These are phyloP conservation scores for Pythium phragmiticola DNA, from an alignment of 352 stramenopile species.

Conservation along the genomic window DNA sequence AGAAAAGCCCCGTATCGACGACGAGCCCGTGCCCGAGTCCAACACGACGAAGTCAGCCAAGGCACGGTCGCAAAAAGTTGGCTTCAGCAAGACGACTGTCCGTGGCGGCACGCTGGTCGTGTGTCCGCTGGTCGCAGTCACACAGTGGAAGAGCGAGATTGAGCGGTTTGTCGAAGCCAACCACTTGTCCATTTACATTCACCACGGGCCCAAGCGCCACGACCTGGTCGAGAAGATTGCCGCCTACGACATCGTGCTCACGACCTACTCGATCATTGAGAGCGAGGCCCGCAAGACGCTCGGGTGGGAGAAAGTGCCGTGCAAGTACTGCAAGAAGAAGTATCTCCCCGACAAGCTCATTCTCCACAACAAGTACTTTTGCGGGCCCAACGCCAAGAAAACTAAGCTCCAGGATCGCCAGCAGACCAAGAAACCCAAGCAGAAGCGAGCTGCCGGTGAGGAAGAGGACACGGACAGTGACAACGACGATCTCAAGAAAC, in stretches of 20 bases:
- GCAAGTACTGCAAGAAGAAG: slow-evolving; percentile 94
- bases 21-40: neutral
- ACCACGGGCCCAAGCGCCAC: slow-evolving; percentile 93
- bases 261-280: slow-evolving; percentile 97
- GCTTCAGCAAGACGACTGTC: slow-evolving; percentile 13
- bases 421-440: slow-evolving; percentile 51
- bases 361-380: slow-evolving; percentile 98
- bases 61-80: slow-evolving; percentile 20
- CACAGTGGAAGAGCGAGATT: slow-evolving; percentile 92
- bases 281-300: slow-evolving; percentile 87
- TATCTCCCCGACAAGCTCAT: slow-evolving; percentile 94
- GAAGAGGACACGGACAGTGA: slow-evolving; percentile 58
- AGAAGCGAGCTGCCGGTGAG: slow-evolving; percentile 55
- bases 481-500: slow-evolving; percentile 59
- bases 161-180: slow-evolving; percentile 91
- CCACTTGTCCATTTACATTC: slow-evolving; percentile 93
- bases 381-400: slow-evolving; percentile 93
- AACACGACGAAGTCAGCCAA: slow-evolving; percentile 19
- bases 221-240: slow-evolving; percentile 75
- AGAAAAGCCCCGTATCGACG: slow-evolving; percentile 62
- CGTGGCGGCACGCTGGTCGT: slow-evolving; percentile 94
- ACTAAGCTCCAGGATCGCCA: slow-evolving; percentile 91
- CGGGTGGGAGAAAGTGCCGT: slow-evolving; percentile 79
- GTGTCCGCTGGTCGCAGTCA: slow-evolving; percentile 95
- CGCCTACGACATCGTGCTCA: slow-evolving; percentile 98